A percentile compares a stretch with the other conserved stretches of the same genome.
Conservation (phyloP, 768 basidiomycete genomes). For the Hericium alpestre region DNA sequence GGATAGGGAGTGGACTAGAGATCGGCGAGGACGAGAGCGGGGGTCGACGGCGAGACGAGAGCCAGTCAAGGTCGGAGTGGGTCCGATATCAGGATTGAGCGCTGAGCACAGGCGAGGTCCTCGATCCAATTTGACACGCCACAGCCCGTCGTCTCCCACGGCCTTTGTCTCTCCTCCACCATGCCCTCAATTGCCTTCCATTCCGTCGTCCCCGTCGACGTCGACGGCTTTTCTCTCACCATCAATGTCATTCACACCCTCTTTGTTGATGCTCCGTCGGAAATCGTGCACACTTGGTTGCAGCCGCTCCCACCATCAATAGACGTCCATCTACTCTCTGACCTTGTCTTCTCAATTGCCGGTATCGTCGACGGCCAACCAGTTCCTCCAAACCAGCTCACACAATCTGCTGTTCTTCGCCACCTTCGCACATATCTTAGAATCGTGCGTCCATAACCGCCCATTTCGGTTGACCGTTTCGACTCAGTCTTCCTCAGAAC, state of each 20-base stretch:
- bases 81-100: not conserved
- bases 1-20: constrained; percentile 1
- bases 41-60: not conserved
- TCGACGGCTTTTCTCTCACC: not conserved
- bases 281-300: not conserved
- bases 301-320: not conserved
- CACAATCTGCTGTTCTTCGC: not conserved
- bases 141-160: not conserved
- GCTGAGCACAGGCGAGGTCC: not conserved
- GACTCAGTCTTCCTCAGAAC: constrained; percentile 35
- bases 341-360: not conserved
- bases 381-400: not conserved
- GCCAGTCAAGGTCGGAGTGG: not conserved
- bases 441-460: not conserved
- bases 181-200: constrained; percentile 16
- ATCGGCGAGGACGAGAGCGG: not conserved
- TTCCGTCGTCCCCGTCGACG: not conserved
- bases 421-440: constrained; percentile 15
- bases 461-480: not conserved
- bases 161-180: not conserved
- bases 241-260: not conserved
- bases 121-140: not conserved
- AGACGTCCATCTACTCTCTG: not conserved
- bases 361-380: not conserved
- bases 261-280: not conserved